Evolutionary conservation across 208 protist genomes (phyloP), one percentile per base, ranked within the genome.

Genomic region (Crithidia brevicula): DNA sequence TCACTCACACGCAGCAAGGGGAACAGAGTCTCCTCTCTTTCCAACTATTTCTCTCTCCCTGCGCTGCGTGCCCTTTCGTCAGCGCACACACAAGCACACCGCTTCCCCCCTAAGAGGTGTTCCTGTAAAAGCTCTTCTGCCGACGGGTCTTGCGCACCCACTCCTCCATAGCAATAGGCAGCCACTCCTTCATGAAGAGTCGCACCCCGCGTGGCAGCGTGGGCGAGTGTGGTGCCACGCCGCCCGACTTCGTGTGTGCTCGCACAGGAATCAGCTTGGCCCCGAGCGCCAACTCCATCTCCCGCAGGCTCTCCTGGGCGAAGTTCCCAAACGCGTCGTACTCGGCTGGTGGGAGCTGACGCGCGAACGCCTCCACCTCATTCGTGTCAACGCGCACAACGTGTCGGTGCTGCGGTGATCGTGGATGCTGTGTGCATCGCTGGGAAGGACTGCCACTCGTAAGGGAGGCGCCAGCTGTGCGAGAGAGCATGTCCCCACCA

Each of bases 91-190:
- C 27, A 49, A 23, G 66, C 30, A 45, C 34, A 20, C 16, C 28
- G 23, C 9, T 5, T 9, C n/a, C n/a, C n/a, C 28, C 22, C 34
- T 7, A 53, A 22, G 18, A 9, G 4, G 5, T 38, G 20, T 1
- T 30, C 60, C 53, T 33, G 61, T 79, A 84, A 8, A 64, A 64
- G 15, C 68, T 58, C 59, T 85, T 91, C 61, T 94, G 83, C 5
- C 78, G 74, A 18, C 77, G 42, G 15, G 82, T 88, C 62, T 86
- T 85, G 47, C 66, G 81, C 30, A 50, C 40, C 88, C 88, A 94
- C 65, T 94, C 88, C 25, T 74, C 80, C 13, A 54, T 75, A n/a
- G 88, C 88, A 16, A 91, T 80, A 28, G 74, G 69, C 64, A 80
- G 42, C 88, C 88, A 94, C 54, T 82, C 74, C n/a, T 52, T 58